These are phyloP conservation scores for Salvia sclarea DNA, from an alignment of 305 asterid species.

Conservation along the genomic window DNA sequence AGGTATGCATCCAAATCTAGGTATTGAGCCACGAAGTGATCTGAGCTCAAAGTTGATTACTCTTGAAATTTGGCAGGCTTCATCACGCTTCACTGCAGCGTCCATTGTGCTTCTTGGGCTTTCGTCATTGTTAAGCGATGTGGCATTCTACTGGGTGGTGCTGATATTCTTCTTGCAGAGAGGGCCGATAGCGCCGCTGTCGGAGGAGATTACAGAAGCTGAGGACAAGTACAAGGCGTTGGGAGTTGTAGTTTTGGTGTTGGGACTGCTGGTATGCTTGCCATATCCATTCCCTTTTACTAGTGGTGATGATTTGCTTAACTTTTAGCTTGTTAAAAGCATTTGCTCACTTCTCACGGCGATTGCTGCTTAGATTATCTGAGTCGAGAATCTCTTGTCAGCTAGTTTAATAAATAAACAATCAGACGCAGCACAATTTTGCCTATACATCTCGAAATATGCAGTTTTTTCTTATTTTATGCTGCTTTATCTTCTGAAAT, in stretches of 20 bases:
- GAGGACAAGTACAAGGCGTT: slow-evolving; percentile 56
- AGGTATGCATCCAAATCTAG: slow-evolving; percentile 46
- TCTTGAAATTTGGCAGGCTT: slow-evolving; percentile 54
- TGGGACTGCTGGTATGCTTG: slow-evolving; percentile 77
- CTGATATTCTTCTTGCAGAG: slow-evolving; percentile 91
- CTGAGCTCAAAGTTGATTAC: no score
- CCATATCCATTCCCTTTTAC: slow-evolving; percentile 88
- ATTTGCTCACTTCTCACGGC: no score
- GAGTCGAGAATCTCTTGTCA: slow-evolving; percentile 13
- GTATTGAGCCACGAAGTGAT: no score
- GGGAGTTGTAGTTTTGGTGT: slow-evolving; percentile 64
- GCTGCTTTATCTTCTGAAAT: no score
- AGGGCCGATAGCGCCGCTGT: slow-evolving; percentile 87
- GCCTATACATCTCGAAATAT: no score
- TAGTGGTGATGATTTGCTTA: slow-evolving; percentile 51
- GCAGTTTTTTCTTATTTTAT: no score
- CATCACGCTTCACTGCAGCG: slow-evolving; percentile 64
- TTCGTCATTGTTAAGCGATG: slow-evolving; percentile 72
- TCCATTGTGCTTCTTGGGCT: slow-evolving; percentile 82
- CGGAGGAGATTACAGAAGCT: slow-evolving; percentile 85
- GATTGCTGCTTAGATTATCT: no score
- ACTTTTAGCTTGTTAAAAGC: slow-evolving; percentile 33
- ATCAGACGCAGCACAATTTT: slow-evolving; percentile 1
- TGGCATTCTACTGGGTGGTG: slow-evolving; percentile 91
- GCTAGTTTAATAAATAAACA: neutral